Evolutionary conservation across 495 filamentous ascomycete genomes (phyloP), one percentile per base, ranked within the genome.

Genomic region (Talaromyces borbonicus): DNA sequence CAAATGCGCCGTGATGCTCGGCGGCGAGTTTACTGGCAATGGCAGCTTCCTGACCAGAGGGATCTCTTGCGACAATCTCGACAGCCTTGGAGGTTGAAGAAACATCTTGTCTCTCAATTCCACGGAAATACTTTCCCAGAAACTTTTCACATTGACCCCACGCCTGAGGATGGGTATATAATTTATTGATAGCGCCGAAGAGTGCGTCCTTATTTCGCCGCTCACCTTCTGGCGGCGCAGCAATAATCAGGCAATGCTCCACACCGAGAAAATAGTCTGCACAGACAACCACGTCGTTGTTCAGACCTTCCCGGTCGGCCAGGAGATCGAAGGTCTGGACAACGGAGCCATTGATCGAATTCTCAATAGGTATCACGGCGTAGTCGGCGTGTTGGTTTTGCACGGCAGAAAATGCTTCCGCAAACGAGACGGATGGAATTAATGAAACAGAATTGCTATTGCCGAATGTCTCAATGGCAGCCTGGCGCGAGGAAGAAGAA

Each of bases 361-460:
- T 98, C 63, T 98, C 92, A 66, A 93, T 90, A 23, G 92, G 92
- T 12, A 96, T 85, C 3, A 98, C 85, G 49, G 88, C 90, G 55
- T 78, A 83, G 48, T 71, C 61, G 0, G 74, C 72, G 18, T 59
- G 48, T 47, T 74, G 63, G 11, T 72, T 67, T 61, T 95, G 88
- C 15, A 95, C 81, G 12, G 77, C 72, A 24, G 74, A 67, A 60
- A 97, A 95, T 50, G 93, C 78, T 49, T 90, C 88, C 76, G 67
- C 48, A 44, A 74, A 65, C 0, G 81, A 84, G 11, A 56, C 51
- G 18, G 80, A 74, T 8, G 84, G 77, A 37, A 88, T 68, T 19
- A 75, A 61, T 52, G 73, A 73, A 39, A 71, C 61, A 0, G 72
- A 58, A 7, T 41, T 23, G 26, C 22, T 20, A 8, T 60, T 53